Conservation (phyloP, 495 filamentous ascomycete species). For the Trichocladium uniseriatum region DNA sequence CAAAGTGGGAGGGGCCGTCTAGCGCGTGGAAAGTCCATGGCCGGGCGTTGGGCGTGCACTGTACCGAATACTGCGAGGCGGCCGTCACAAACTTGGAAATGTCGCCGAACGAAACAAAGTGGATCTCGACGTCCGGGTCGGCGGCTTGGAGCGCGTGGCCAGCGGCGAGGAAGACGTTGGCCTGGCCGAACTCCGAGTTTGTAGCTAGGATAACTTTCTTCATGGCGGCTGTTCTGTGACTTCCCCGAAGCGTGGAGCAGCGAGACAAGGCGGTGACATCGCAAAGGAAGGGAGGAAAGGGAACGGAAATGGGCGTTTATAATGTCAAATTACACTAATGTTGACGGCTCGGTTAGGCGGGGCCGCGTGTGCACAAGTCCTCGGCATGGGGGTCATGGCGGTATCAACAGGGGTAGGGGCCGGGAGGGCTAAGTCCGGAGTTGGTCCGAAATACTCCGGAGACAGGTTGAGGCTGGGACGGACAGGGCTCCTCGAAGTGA, state of each 20-base stretch:
- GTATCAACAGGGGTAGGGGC: too few relatives aligned
- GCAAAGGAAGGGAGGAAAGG: not conserved
- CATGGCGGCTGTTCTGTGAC: conserved; percentile 10
- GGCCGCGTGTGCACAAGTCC: too few relatives aligned
- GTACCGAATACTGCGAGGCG: conserved; percentile 1
- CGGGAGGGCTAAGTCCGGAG: too few relatives aligned
- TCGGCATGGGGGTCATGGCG: too few relatives aligned
- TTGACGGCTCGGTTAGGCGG: too few relatives aligned
- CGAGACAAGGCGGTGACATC: not conserved
- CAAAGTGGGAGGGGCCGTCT: not conserved
- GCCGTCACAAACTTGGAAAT: conserved; percentile 15
- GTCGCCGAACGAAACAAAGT: conserved; percentile 39
- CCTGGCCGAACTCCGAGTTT: conserved; percentile 32
- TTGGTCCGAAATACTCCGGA: too few relatives aligned
- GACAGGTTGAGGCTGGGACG: too few relatives aligned
- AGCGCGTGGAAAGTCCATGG: conserved; percentile 4
- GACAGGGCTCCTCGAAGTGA: too few relatives aligned
- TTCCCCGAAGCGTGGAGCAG: not conserved
- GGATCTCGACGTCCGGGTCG: conserved; percentile 30
- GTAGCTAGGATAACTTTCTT: conserved; percentile 18
- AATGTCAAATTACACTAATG: too few relatives aligned
- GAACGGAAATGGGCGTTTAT: too few relatives aligned
- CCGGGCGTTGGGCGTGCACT: conserved; percentile 3
- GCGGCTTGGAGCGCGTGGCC: conserved; percentile 35
- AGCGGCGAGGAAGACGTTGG: conserved; percentile 32